Percentiles rank a stretch among this genome's conserved stretches.
These are phyloP conservation scores for Backusella psychrophila DNA, from an alignment of 192 early-diverging fungal species.

Conservation along the genomic window DNA sequence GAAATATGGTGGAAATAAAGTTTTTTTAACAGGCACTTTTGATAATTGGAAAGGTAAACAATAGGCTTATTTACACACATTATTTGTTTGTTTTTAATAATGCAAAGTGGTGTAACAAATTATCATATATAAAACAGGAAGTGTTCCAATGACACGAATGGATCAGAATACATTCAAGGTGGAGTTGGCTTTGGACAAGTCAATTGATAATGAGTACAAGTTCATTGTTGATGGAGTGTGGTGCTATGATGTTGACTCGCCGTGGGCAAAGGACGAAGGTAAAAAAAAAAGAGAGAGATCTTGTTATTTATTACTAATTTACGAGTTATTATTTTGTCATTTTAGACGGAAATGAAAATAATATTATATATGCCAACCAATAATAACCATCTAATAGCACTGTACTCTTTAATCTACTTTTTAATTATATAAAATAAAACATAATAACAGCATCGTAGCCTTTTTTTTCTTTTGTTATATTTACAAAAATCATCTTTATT, in stretches of 20 bases:
- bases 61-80: neutral
- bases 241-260: conserved; percentile 35
- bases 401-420: neutral
- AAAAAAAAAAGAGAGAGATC: neutral
- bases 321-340: neutral
- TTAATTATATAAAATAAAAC: neutral
- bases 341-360: conserved; percentile 33
- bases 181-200: conserved; percentile 12
- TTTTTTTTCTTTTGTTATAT: neutral
- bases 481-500: neutral
- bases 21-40: conserved; percentile 40
- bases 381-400: neutral
- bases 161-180: conserved; percentile 5
- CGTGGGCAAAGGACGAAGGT: conserved; percentile 19
- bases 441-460: too few species aligned
- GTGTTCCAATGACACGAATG: conserved; percentile 15
- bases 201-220: conserved; percentile 33
- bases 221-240: conserved; percentile 43
- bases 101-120: neutral
- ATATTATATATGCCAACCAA: conserved; percentile 18
- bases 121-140: neutral
- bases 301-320: neutral
- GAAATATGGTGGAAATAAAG: conserved; percentile 38
- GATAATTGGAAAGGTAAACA: conserved; percentile 40
- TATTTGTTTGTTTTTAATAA: neutral